Evolutionary conservation across 352 stramenopile species (phyloP).

Genomic region (Phytophthora rubi): DNA sequence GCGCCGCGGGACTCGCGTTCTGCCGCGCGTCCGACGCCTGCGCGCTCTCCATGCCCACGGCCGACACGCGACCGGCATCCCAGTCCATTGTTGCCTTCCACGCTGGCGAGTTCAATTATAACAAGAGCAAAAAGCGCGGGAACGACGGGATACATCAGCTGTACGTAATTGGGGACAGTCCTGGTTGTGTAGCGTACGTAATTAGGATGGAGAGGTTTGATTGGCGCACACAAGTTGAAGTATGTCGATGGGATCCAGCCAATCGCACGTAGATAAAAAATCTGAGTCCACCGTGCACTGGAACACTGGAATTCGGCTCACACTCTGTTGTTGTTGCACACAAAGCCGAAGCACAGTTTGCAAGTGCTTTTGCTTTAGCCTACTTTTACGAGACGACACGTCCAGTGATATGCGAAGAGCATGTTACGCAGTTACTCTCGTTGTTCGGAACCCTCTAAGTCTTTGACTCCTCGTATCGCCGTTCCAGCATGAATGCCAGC

Average conservation of each 20-base stretch:
- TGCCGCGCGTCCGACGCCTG: slow-evolving; percentile 57
- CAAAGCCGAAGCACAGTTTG: slow-evolving; percentile 17
- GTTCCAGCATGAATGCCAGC: slow-evolving; percentile 10
- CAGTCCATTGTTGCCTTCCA: slow-evolving; percentile 67
- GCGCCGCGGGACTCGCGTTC: slow-evolving; percentile 53
- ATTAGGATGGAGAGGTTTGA: neutral
- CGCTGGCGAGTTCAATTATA: no score
- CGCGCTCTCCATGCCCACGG: slow-evolving; percentile 82
- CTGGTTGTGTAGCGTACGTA: no score
- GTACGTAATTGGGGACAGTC: neutral
- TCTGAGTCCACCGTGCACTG: no score
- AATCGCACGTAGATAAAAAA: no score
- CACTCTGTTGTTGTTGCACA: slow-evolving; percentile 1
- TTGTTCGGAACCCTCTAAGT: slow-evolving; percentile 19
- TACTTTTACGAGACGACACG: slow-evolving; percentile 18
- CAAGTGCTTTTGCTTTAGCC: slow-evolving; percentile 24
- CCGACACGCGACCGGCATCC: slow-evolving; percentile 79
- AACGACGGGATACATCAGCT: no score
- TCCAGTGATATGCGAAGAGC: slow-evolving; percentile 1
- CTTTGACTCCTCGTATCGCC: slow-evolving; percentile 33
- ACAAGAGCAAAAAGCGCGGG: no score
- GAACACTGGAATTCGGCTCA: no score
- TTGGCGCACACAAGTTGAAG: slow-evolving; percentile 13
- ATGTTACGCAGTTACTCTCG: slow-evolving; percentile 18
- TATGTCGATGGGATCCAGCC: neutral